Percentiles rank a stretch among this genome's conserved stretches.
Conservation (phyloP, 2,329 filamentous ascomycete genomes). For the Cladosporium austrohemisphaericum region DNA sequence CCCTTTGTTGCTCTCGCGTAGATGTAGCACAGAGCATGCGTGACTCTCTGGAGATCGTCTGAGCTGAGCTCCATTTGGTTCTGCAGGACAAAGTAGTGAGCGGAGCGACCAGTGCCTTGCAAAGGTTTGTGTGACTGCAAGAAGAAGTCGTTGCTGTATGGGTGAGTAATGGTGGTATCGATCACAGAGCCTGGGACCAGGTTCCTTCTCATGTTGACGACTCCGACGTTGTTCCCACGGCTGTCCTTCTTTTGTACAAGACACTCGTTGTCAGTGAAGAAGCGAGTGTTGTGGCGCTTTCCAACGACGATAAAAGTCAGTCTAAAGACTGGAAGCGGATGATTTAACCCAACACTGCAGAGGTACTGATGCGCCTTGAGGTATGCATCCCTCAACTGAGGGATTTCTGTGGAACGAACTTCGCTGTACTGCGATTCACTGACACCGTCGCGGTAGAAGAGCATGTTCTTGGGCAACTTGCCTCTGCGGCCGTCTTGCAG, state of each 20-base stretch:
- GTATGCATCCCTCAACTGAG: constrained; percentile 18
- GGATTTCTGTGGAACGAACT: constrained; percentile 28
- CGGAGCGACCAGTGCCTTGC: constrained; percentile 73
- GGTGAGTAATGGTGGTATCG: constrained; percentile 17
- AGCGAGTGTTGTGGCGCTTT: constrained; percentile 42
- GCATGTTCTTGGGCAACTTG: constrained; percentile 20
- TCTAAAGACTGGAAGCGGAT: not conserved
- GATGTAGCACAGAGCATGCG: constrained; percentile 29
- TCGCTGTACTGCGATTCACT: constrained; percentile 32
- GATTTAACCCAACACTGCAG: not conserved
- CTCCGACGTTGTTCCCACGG: too few relatives aligned
- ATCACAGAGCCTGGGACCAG: constrained; percentile 18
- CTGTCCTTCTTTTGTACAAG: too few relatives aligned
- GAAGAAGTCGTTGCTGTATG: constrained; percentile 20
- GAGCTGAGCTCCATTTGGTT: constrained; percentile 3
- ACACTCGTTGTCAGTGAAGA: constrained; percentile 33
- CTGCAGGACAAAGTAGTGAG: constrained; percentile 64
- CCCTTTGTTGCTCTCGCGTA: constrained; percentile 30
- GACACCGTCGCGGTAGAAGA: constrained; percentile 38
- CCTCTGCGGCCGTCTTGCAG: not conserved
- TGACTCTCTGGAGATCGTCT: constrained; percentile 9
- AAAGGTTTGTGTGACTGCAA: constrained; percentile 36
- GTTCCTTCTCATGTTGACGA: not conserved
- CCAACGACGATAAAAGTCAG: constrained; percentile 35
- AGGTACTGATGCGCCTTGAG: constrained; percentile 15